Conservation (phyloP, 164 flowering plant genomes). For the Santalum album region DNA sequence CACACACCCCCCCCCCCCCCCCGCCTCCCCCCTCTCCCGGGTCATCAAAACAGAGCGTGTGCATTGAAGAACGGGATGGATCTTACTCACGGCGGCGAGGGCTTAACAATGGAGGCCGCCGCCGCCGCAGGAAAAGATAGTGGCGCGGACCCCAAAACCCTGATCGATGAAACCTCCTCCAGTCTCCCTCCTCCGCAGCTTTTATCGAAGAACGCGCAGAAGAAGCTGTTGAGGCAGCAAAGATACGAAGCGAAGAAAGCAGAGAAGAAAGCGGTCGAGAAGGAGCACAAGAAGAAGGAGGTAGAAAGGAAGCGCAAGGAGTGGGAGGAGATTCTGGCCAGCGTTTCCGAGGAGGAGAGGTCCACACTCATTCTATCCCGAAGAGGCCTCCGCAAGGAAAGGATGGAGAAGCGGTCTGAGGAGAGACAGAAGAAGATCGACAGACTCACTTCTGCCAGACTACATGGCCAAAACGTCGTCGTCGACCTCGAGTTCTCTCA, state of each 20-base stretch:
- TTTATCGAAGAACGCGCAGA: constrained; percentile 73
- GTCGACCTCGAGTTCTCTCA: constrained; percentile 80
- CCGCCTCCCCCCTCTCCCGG: too few species aligned
- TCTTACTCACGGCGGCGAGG: too few species aligned
- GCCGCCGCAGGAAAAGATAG: too few species aligned
- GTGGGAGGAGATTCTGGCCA: constrained; percentile 60
- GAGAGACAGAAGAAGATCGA: constrained; percentile 51
- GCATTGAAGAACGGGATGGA: too few species aligned
- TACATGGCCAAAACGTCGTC: constrained; percentile 70
- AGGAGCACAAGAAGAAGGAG: constrained; percentile 58
- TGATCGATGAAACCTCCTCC: too few species aligned
- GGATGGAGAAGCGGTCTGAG: constrained; percentile 67
- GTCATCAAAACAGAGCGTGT: too few species aligned
- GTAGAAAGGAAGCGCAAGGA: constrained; percentile 62
- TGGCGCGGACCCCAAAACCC: too few species aligned
- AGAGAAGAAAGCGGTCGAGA: constrained; percentile 60
- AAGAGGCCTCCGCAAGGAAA: constrained; percentile 49
- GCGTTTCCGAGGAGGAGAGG: constrained; percentile 60
- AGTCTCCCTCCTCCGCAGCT: too few species aligned
- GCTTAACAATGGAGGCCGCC: too few species aligned
- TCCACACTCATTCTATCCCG: constrained; percentile 51
- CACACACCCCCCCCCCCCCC: too few species aligned
- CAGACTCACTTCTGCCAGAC: constrained; percentile 44
- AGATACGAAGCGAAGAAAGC: constrained; percentile 68
- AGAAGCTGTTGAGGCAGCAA: constrained; percentile 69